Evolutionary conservation across 495 filamentous ascomycete genomes (phyloP).

Genomic region (Opeltia flavorubescens): DNA sequence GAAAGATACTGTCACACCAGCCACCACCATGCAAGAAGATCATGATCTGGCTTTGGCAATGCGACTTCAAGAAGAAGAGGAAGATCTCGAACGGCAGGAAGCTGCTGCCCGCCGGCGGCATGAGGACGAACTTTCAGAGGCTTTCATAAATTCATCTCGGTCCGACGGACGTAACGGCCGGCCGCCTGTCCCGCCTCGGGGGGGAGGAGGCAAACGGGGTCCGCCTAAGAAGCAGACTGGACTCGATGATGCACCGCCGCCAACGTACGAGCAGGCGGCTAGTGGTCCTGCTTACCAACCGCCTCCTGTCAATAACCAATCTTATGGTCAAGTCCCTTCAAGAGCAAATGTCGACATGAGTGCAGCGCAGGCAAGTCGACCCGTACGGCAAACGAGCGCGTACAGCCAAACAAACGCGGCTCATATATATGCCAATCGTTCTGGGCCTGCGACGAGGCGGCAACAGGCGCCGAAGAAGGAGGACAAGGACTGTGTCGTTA

Average conservation of each 20-base stretch:
- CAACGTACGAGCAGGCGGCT: constrained; percentile 71
- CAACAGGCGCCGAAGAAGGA: constrained; percentile 4
- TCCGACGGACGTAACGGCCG: constrained; percentile 6
- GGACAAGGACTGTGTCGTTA: constrained; percentile 23
- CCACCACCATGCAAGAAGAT: constrained; percentile 49
- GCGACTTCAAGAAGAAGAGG: constrained; percentile 73
- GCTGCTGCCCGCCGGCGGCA: constrained; percentile 23
- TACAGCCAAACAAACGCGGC: not conserved
- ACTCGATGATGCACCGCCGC: constrained; percentile 51
- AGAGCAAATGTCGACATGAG: not conserved
- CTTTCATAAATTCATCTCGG: constrained; percentile 8
- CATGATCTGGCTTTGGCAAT: constrained; percentile 65
- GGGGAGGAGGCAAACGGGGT: constrained; percentile 11
- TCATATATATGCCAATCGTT: not conserved
- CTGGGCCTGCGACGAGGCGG: not conserved
- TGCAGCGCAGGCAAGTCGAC: not conserved
- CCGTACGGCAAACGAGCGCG: not conserved
- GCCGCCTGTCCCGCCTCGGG: constrained; percentile 6
- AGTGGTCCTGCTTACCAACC: constrained; percentile 48
- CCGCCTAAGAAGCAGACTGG: constrained; percentile 8
- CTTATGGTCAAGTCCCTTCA: not conserved
- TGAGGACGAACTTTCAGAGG: constrained; percentile 22
- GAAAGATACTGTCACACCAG: not conserved
- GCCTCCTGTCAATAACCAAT: constrained; percentile 26
- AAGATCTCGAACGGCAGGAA: constrained; percentile 45